Evolutionary conservation across 495 filamentous ascomycete genomes (phyloP), one percentile per base, ranked within the genome.

Genomic region (Penicillium bialowiezense): DNA sequence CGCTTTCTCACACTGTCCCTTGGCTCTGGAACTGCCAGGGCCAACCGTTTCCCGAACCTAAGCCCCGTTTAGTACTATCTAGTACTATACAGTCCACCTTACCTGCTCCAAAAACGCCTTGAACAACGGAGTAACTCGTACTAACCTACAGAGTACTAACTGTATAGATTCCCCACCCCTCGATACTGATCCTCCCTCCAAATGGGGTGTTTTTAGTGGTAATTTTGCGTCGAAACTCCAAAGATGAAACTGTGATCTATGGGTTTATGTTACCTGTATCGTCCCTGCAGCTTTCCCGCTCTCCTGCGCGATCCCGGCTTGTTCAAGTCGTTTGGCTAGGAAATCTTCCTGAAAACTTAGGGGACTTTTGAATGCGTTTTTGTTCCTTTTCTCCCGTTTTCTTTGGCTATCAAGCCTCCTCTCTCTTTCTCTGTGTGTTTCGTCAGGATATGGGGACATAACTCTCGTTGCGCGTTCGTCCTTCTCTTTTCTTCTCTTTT

Each of bases 231-330:
- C 58, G 28, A 41, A 41, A 41, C 28, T 47, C 42, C 33, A 32
- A 36, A 29, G 14, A 37, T 48, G 45, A 48, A 48, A 48, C 45
- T 48, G 34, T 10, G 23, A 26, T 26, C 23, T 26, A 26, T 26
- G 23, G 23, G 23, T 26, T 26, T 26, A 26, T 26, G 23, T 26
- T 26, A 26, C 23, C 23, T 26, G 23, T 39, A 63, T 54, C 62
- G 65, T 60, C 59, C 60, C 69, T 72, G 69, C 69, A 67, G 67
- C 65, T 66, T 64, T 60, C 67, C 68, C 50, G 48, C 41, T 48
- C 37, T 58, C 55, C 63, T 72, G 63, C 57, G 67, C 64, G 60
- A 62, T 67, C 53, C 67, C 69, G 64, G 67, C 52, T 26, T 60
- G 57, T 54, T 64, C 59, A 60, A 64, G 55, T 64, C 62, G 58